Evolutionary conservation across 768 basidiomycete species (phyloP).

Genomic region (Solioccasus polychromus): DNA sequence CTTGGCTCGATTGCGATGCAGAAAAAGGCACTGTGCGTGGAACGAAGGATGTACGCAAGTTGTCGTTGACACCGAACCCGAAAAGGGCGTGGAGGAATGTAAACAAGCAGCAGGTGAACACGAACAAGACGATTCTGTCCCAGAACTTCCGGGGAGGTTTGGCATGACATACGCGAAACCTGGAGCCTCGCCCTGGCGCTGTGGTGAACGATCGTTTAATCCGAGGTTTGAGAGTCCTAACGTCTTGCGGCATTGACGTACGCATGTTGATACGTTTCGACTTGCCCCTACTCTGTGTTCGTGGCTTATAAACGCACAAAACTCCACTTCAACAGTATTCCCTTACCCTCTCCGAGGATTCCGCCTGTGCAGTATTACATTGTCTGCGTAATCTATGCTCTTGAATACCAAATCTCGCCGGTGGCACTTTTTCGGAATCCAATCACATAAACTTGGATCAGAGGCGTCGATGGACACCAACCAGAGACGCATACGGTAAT

Average conservation of each 20-base stretch:
- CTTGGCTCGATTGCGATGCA: neutral
- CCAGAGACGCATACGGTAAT: no score
- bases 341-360: no score
- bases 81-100: conserved; percentile 26
- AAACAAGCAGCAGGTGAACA: conserved; percentile 25
- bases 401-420: no score
- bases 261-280: conserved; percentile 13
- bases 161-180: neutral
- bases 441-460: no score
- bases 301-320: neutral
- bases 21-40: neutral
- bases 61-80: conserved; percentile 17
- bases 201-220: neutral
- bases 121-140: conserved; percentile 22
- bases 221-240: neutral
- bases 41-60: neutral
- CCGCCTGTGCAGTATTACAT: no score
- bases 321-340: neutral
- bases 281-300: neutral
- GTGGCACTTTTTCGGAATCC: no score
- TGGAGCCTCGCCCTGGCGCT: neutral
- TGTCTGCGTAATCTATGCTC: no score
- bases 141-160: conserved; percentile 12
- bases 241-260: neutral
- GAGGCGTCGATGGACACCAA: no score